Conservation (phyloP, 495 filamentous ascomycete species). For the Podospora conica region DNA sequence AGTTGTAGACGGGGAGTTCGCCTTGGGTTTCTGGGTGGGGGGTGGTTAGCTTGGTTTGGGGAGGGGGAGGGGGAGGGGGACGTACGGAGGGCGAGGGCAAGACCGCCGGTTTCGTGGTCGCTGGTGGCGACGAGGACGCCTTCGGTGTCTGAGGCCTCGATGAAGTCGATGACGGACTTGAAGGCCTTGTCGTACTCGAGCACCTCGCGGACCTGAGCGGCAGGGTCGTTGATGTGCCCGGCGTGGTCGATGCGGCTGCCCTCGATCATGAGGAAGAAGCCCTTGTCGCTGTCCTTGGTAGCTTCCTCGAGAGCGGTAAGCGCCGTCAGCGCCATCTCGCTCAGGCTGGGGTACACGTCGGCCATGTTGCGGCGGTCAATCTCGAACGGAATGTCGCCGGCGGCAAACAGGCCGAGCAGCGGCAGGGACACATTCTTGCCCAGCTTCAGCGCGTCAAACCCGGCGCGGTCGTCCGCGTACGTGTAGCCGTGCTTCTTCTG, state of each 20-base stretch:
- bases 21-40: conserved; percentile 25
- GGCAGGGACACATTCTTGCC: conserved; percentile 74
- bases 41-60: conserved; percentile 13
- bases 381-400: conserved; percentile 81
- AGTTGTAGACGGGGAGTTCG: conserved; percentile 59
- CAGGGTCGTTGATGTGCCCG: conserved; percentile 90
- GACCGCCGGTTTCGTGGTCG: conserved; percentile 92
- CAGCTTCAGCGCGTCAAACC: conserved; percentile 69
- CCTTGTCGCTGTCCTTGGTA: conserved; percentile 77
- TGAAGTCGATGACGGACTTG: conserved; percentile 72
- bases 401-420: conserved; percentile 79
- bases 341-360: conserved; percentile 77
- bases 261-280: conserved; percentile 98
- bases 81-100: conserved; percentile 71
- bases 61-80: conserved; percentile 3
- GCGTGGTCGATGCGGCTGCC: conserved; percentile 95
- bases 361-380: conserved; percentile 75
- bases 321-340: conserved; percentile 86
- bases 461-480: conserved; percentile 63
- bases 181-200: conserved; percentile 87
- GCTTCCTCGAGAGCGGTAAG: conserved; percentile 72
- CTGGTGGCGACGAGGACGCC: conserved; percentile 81
- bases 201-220: conserved; percentile 90
- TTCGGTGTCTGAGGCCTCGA: conserved; percentile 64
- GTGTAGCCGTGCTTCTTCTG: conserved; percentile 67